Base-by-base conservation (phyloP, 176 grass and related monocot genomes). In the Thinopyrum elongatum region DNA sequence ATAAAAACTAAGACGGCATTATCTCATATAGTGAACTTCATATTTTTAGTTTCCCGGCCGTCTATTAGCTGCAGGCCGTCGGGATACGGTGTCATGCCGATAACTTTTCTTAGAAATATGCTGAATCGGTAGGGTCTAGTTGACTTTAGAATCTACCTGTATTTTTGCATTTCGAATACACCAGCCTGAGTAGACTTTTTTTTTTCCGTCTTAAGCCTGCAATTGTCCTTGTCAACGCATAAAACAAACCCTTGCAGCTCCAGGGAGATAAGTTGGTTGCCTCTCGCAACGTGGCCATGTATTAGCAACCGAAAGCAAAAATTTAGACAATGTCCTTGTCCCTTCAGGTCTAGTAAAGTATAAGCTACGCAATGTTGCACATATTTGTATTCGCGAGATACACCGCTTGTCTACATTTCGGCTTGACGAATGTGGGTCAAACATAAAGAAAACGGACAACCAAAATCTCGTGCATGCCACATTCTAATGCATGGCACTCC, bases 341-440 rank as follows among this genome's bases (percentile, higher is more conserved):
- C 16, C 6, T 51, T 0, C 49, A 53, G 49, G 49, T 53, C 49
- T 53, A 53, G 49, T 53, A 53, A 19, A 53, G 8, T 38, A 53
- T 53, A 53, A 6, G 36, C 35, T 6, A 7, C 35, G 6, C 4
- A 36, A 36, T 36, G 35, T 7, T 7, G 35, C 46, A 51, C 42
- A 13, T 4, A 51, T 51, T 17, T 5, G 47, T 6, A 51, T 51
- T 51, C 47, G 15, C 36, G 36, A 38, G 36, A 8, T 34, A 19
- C 55, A 42, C 41, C 80, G 26, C 76, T 81, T 80, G 2, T 70
- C 35, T n/a, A n/a, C n/a, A n/a, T n/a, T n/a, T n/a, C n/a, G n/a
- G n/a, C n/a, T n/a, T n/a, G n/a, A n/a, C n/a, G n/a, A n/a, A n/a
- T n/a, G n/a, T n/a, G 0, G 30, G 30, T 90, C 65, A 86, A 64